Percentiles rank a stretch among this genome's conserved stretches.
phyloP scores from a whole-genome alignment of 495 filamentous ascomycete species.

The Cercophora sp. region DNA sequence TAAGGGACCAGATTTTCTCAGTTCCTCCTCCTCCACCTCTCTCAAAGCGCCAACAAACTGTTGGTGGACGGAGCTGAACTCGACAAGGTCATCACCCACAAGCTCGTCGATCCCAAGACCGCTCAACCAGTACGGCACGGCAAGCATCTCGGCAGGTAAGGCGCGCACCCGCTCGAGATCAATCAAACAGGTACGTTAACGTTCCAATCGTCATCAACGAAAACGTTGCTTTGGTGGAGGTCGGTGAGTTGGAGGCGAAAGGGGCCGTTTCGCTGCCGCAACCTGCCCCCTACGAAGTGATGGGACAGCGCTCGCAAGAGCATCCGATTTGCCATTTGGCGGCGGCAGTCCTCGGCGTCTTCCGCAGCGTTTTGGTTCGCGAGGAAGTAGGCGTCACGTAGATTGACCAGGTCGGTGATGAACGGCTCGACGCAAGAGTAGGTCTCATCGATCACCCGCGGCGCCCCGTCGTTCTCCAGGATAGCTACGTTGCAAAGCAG shows the following conservation, averaged over 20 bases:
- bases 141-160: slow-evolving; percentile 23
- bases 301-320: slow-evolving; percentile 26
- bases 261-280: slow-evolving; percentile 17
- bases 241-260: slow-evolving; percentile 25
- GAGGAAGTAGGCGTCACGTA: slow-evolving; percentile 29
- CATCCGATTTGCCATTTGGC: slow-evolving; percentile 25
- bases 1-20: not conserved
- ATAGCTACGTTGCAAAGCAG: slow-evolving; percentile 22
- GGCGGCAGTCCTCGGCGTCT: slow-evolving; percentile 22
- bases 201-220: slow-evolving; percentile 34
- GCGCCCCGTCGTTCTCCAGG: slow-evolving; percentile 34
- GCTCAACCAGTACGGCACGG: slow-evolving; percentile 33
- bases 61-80: slow-evolving; percentile 12
- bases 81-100: not conserved
- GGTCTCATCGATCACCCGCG: slow-evolving; percentile 27
- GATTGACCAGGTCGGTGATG: slow-evolving; percentile 24
- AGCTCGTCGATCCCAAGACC: slow-evolving; percentile 22
- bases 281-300: slow-evolving; percentile 17
- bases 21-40: slow-evolving; percentile 13
- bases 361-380: slow-evolving; percentile 28
- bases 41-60: slow-evolving; percentile 19
- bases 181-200: slow-evolving; percentile 22
- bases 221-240: slow-evolving; percentile 29
- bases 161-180: slow-evolving; percentile 29
- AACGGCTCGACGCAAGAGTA: slow-evolving; percentile 26